Conservation (phyloP, 1,284 basidiomycete species). For the Dichomitus squalens region DNA sequence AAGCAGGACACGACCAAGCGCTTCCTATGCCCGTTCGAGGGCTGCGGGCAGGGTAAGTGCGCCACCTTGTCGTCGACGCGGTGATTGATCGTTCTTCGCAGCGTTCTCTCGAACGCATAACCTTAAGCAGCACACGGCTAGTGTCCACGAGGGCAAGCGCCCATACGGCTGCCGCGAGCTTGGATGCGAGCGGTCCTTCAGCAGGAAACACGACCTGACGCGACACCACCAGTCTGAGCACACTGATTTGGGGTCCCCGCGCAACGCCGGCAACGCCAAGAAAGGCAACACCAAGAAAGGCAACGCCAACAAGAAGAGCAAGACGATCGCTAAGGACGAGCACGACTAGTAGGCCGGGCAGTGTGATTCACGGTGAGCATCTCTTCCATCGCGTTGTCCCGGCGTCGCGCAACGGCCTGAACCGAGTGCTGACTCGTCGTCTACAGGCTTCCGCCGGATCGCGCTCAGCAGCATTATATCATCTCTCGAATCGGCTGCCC, state of each 20-base stretch:
- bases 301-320: too few species aligned
- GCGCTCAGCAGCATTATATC: slow-evolving; percentile 1
- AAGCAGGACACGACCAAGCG: slow-evolving; percentile 9
- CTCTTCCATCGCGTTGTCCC: neutral
- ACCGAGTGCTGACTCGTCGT: neutral
- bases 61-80: neutral
- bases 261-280: slow-evolving; percentile 1
- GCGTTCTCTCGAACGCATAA: slow-evolving; percentile 17
- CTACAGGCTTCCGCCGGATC: slow-evolving; percentile 1
- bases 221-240: slow-evolving; percentile 14
- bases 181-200: slow-evolving; percentile 4
- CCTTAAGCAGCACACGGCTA: slow-evolving; percentile 9
- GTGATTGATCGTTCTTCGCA: neutral
- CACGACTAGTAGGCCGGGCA: neutral
- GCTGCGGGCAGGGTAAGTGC: neutral
- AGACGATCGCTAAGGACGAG: neutral
- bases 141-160: slow-evolving; percentile 11
- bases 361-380: slow-evolving; percentile 12
- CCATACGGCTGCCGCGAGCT: neutral
- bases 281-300: neutral
- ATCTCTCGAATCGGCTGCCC: slow-evolving; percentile 9
- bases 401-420: neutral
- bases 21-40: neutral
- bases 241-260: slow-evolving; percentile 15
- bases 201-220: slow-evolving; percentile 15